These are phyloP conservation scores for Aspergillus funiculosus DNA, from an alignment of 495 filamentous ascomycete genomes.

Conservation along the genomic window DNA sequence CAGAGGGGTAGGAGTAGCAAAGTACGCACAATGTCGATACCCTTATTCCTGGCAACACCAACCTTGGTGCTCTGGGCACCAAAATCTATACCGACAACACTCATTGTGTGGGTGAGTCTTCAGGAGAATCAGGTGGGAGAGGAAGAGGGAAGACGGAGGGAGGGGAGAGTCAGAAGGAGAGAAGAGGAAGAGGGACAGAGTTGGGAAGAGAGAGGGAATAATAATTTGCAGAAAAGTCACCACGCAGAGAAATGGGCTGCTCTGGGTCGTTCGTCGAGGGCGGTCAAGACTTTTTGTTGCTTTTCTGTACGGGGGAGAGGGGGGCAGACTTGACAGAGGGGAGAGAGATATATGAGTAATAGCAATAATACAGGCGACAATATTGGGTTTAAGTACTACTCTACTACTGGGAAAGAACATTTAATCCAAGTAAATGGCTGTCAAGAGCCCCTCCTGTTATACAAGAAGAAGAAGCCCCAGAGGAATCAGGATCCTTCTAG, in stretches of 20 bases:
- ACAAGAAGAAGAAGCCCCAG: no score
- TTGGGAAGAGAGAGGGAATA: conserved; percentile 14
- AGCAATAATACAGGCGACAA: no score
- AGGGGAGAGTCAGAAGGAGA: conserved; percentile 22
- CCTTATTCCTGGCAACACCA: conserved; percentile 93
- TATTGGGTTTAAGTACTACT: no score
- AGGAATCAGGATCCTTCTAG: no score
- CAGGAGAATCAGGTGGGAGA: conserved; percentile 15
- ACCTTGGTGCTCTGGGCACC: conserved; percentile 96
- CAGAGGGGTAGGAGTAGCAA: conserved; percentile 26
- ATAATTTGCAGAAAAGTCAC: conserved; percentile 40
- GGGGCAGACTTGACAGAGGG: no score
- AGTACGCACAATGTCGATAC: conserved; percentile 94
- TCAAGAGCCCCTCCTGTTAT: no score
- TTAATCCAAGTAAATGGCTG: no score
- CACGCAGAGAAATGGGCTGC: conserved; percentile 16
- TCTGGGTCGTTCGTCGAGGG: conserved; percentile 20
- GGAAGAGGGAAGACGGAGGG: conserved; percentile 17
- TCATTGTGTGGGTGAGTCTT: conserved; percentile 48
- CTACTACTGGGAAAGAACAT: no score
- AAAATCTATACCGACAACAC: conserved; percentile 87
- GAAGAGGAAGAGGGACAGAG: conserved; percentile 30
- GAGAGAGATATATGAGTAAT: no score
- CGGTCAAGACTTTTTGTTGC: no score
- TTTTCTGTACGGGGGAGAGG: no score